Evolutionary conservation across 768 basidiomycete species (phyloP), one percentile per base, ranked within the genome.

Genomic region (Clathrus columnatus): DNA sequence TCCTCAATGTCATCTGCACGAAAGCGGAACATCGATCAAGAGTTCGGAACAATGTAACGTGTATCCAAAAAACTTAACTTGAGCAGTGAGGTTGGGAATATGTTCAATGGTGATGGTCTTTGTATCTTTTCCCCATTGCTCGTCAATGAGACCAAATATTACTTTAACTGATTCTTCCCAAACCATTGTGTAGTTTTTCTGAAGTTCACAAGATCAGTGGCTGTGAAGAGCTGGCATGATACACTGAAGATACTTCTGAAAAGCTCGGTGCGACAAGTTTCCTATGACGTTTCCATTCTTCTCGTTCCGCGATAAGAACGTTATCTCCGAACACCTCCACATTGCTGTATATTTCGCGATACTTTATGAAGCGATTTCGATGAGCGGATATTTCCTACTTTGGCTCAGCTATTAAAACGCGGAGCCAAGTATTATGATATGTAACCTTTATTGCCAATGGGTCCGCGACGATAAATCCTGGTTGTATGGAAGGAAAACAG

Each of bases 201-300:
- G 42, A 1, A 32, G n/a, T n/a, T n/a, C n/a, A n/a, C n/a, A 8
- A 7, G 30, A 24, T 44, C 23, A 53, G n/a, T 8, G 2, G 10
- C 10, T 30, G 14, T 21, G n/a, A 30, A 16, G 20, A 5, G 8
- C 49, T 4, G 7, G 49, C 4, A 48, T 18, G 10, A 14, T 4
- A 17, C 17, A 6, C 14, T 3, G 4, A 55, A 18, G 29, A 51
- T n/a, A 81, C 81, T 64, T 83, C 82, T 7, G 80, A 79, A 63
- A 85, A 85, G 0, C 81, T 77, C n/a, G 83, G 82, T 1, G 80
- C 80, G n/a, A 76, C 69, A 42, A 85, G 75, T 63, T 79, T 82
- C 47, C 83, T 68, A 59, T 82, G 82, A 26, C 75, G 75, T 64
- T 83, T 83, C 83, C 83, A 86, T 56, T 79, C 73, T 2, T 80